Conservation (phyloP, 2,329 filamentous ascomycete species). For the Blastomyces silverae region DNA sequence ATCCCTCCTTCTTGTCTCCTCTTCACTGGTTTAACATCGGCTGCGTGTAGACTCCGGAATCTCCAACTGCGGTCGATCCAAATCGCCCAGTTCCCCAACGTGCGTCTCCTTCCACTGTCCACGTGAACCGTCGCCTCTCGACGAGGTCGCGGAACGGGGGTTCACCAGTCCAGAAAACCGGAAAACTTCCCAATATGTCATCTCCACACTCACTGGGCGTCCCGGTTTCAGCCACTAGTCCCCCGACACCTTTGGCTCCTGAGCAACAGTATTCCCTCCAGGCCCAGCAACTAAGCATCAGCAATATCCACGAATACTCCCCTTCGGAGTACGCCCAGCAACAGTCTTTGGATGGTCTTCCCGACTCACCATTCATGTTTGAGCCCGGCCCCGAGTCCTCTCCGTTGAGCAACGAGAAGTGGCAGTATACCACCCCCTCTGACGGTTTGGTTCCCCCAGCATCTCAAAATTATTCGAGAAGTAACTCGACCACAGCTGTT, state of each 20-base stretch:
- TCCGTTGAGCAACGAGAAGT: constrained; percentile 20
- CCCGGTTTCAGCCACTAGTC: background rate
- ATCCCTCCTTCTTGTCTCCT: constrained; percentile 21
- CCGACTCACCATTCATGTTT: background rate
- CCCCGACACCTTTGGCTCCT: background rate
- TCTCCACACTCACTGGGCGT: constrained; percentile 24
- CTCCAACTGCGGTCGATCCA: constrained; percentile 29
- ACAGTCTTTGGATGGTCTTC: constrained; percentile 28
- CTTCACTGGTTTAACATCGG: constrained; percentile 37
- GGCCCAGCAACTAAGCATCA: constrained; percentile 27
- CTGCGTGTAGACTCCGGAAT: constrained; percentile 39
- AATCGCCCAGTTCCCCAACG: constrained; percentile 30
- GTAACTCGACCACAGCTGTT: constrained; percentile 28
- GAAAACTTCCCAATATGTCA: constrained; percentile 21
- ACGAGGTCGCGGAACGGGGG: constrained; percentile 30
- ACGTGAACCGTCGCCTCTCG: constrained; percentile 24
- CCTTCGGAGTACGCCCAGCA: constrained; percentile 39
- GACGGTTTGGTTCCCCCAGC: constrained; percentile 22
- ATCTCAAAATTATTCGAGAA: constrained; percentile 17
- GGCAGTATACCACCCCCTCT: constrained; percentile 22
- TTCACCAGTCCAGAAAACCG: constrained; percentile 7
- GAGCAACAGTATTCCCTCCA: constrained; percentile 26
- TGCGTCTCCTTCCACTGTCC: constrained; percentile 27
- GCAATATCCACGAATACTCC: constrained; percentile 39
- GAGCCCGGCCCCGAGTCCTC: constrained; percentile 7